These are phyloP conservation scores for Thymus quinquecostatus DNA, from an alignment of 257 asterid genomes.

Conservation along the genomic window DNA sequence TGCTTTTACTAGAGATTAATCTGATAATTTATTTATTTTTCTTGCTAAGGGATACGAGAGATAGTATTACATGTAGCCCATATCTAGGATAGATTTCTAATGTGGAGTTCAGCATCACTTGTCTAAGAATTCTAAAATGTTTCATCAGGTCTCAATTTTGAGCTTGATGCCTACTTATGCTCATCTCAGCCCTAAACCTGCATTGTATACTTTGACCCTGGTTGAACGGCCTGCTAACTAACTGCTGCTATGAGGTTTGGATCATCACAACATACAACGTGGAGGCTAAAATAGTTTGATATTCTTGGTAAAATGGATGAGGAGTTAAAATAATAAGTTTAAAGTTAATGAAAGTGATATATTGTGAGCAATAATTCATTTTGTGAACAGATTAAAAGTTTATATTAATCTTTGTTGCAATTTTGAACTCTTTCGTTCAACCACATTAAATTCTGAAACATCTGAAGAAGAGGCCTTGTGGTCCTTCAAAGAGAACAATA, in stretches of 20 bases:
- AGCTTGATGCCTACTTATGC: background rate
- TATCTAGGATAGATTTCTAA: background rate
- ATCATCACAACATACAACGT: background rate
- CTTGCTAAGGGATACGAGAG: conserved; percentile 4
- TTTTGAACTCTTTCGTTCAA: conserved; percentile 4
- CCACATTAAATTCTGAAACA: conserved; percentile 7
- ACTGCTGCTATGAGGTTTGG: background rate
- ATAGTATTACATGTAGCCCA: background rate
- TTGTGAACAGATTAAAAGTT: background rate
- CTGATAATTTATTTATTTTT: background rate
- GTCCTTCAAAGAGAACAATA: conserved; percentile 16
- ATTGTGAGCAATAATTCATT: background rate
- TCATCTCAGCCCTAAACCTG: background rate
- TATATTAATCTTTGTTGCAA: background rate
- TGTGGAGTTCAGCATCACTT: background rate
- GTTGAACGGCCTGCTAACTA: background rate
- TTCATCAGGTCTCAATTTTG: background rate
- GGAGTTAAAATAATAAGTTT: conserved; percentile 1
- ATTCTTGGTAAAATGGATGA: background rate
- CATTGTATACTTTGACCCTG: conserved; percentile 1
- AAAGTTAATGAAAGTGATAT: conserved; percentile 6
- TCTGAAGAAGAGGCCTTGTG: conserved; percentile 17
- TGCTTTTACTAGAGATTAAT: conserved; percentile 5
- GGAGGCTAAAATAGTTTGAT: background rate
- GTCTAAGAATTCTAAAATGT: background rate